phyloP scores from a whole-genome alignment of 371 early-diverging fungal species.

The Mucor plumbeus region DNA sequence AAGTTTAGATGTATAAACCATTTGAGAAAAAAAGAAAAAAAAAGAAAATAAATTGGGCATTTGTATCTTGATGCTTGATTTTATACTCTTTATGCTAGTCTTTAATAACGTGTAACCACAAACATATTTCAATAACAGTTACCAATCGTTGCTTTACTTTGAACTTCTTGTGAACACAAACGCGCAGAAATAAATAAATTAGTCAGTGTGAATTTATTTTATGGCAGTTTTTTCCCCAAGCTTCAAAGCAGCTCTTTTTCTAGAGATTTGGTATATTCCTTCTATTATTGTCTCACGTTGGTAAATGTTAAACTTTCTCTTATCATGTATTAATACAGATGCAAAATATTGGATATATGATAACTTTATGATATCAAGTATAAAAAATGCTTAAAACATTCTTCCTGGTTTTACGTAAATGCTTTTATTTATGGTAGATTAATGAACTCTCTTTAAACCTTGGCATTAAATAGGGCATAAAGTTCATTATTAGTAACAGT shows the following conservation, averaged over 20 bases:
- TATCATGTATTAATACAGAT: too few species aligned
- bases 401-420: too few species aligned
- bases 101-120: not conserved
- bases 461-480: too few species aligned
- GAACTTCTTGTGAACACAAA: not conserved
- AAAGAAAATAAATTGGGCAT: not conserved
- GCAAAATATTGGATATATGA: too few species aligned
- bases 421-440: too few species aligned
- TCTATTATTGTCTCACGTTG: too few species aligned
- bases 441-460: too few species aligned
- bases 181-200: not conserved
- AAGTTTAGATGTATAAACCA: constrained; percentile 22
- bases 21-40: not conserved
- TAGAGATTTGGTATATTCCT: not conserved
- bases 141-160: not conserved
- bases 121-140: not conserved
- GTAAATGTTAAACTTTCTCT: too few species aligned
- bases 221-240: not conserved
- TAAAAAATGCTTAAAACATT: too few species aligned
- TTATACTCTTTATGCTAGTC: not conserved
- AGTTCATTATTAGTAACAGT: too few species aligned
- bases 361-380: too few species aligned
- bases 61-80: not conserved
- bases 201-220: constrained; percentile 10
- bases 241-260: not conserved